Conservation (phyloP, 1,284 basidiomycete species). For the Apiotrichum gracile region DNA sequence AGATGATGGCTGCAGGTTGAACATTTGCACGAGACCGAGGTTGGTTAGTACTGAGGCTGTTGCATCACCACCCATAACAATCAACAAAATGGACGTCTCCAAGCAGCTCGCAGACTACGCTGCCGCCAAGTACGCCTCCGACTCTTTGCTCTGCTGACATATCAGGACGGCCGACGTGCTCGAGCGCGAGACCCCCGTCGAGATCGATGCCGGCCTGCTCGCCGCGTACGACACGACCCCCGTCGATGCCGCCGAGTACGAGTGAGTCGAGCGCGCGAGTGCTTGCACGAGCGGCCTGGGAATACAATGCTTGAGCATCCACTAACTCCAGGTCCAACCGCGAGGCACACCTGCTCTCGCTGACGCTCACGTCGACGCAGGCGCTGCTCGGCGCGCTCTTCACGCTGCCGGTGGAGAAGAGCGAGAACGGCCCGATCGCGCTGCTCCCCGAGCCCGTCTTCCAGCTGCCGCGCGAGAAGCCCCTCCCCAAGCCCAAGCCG, state of each 20-base stretch:
- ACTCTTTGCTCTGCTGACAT: not conserved
- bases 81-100: slow-evolving; percentile 38
- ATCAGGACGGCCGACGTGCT: slow-evolving; percentile 45
- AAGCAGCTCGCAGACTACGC: slow-evolving; percentile 38
- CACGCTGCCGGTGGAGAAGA: slow-evolving; percentile 66
- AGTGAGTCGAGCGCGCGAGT: slow-evolving; percentile 51
- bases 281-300: not conserved
- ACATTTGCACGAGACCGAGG: not conserved
- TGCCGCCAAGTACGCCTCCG: slow-evolving; percentile 28
- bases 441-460: slow-evolving; percentile 71
- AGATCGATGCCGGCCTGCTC: slow-evolving; percentile 75
- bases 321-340: slow-evolving; percentile 57
- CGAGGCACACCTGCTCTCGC: slow-evolving; percentile 71
- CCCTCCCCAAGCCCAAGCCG: slow-evolving; percentile 84
- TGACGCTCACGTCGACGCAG: slow-evolving; percentile 83
- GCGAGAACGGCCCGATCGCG: slow-evolving; percentile 77
- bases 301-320: not conserved
- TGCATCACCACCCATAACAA: not conserved
- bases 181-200: slow-evolving; percentile 72
- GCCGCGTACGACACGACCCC: slow-evolving; percentile 82
- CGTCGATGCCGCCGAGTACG: slow-evolving; percentile 71
- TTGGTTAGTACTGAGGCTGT: not conserved
- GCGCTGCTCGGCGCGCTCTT: slow-evolving; percentile 74
- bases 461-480: slow-evolving; percentile 80
- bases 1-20: not conserved